Conservation (phyloP, 2,329 filamentous ascomycete genomes). For the Didymella lethalis region DNA sequence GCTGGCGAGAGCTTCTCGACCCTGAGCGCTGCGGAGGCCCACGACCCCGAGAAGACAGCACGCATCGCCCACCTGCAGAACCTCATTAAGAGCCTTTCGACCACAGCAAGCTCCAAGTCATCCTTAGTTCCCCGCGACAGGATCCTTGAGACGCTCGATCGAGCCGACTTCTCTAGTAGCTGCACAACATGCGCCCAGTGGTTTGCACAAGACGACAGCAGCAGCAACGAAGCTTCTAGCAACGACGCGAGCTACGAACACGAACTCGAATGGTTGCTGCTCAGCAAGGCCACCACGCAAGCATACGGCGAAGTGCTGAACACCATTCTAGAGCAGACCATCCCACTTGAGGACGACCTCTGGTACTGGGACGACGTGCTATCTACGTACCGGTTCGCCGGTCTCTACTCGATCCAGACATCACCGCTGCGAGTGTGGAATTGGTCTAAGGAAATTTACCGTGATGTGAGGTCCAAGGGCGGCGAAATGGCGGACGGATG, state of each 20-base stretch:
- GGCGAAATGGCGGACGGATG: constrained; percentile 55
- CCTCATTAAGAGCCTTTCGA: constrained; percentile 75
- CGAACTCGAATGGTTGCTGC: constrained; percentile 88
- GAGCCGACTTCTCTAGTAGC: constrained; percentile 63
- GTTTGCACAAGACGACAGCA: constrained; percentile 38
- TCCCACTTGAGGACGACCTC: constrained; percentile 83
- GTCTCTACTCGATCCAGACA: constrained; percentile 85
- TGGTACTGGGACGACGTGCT: constrained; percentile 96
- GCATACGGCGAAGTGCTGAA: constrained; percentile 82
- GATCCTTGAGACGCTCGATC: constrained; percentile 68
- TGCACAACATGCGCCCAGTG: constrained; percentile 52
- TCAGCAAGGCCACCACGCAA: constrained; percentile 92
- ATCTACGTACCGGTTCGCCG: constrained; percentile 78
- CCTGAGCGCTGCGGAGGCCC: constrained; percentile 46
- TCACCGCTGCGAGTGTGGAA: constrained; percentile 78
- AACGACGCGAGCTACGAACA: constrained; percentile 64
- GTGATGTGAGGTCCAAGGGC: constrained; percentile 61
- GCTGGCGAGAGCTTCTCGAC: constrained; percentile 40
- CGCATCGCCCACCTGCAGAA: constrained; percentile 67
- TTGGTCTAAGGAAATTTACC: constrained; percentile 75
- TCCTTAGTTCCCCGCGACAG: constrained; percentile 65
- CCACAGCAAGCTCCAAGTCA: constrained; percentile 69
- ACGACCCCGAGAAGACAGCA: constrained; percentile 54
- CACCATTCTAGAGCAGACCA: constrained; percentile 80
- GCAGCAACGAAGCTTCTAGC: constrained; percentile 32